Conservation (phyloP, 2,329 filamentous ascomycete species). For the Nothopassalora personata region DNA sequence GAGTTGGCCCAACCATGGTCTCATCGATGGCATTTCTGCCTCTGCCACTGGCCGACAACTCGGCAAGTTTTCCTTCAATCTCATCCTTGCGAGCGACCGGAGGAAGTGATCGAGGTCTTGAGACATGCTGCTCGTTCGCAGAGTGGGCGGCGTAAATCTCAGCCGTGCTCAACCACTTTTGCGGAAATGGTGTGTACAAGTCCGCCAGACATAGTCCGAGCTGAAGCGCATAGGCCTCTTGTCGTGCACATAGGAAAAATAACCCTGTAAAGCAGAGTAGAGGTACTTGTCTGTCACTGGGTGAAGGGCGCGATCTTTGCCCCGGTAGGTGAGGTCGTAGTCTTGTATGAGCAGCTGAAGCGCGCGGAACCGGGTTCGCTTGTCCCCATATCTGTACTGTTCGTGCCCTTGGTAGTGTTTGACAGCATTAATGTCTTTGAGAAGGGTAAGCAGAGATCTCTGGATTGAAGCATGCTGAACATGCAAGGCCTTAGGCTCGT, state of each 20-base stretch:
- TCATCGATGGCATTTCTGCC: too few relatives aligned
- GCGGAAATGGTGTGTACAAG: not conserved
- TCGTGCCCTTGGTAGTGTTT: not conserved
- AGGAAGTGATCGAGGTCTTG: not conserved
- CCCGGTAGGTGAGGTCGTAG: not conserved
- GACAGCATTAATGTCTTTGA: not conserved
- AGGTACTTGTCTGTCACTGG: not conserved
- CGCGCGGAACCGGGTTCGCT: not conserved
- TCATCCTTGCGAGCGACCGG: not conserved
- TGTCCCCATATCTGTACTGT: not conserved
- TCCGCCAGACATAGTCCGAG: not conserved
- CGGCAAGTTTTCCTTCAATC: not conserved
- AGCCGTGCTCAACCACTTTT: not conserved
- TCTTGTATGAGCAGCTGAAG: not conserved
- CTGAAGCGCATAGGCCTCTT: not conserved
- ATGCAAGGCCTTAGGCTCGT: not conserved
- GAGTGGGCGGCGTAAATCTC: not conserved
- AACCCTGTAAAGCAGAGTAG: not conserved
- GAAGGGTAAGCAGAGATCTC: not conserved
- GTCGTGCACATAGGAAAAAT: not conserved
- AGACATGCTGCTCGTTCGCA: not conserved
- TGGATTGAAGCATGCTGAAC: not conserved
- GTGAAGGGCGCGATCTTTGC: not conserved
- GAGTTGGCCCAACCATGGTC: too few relatives aligned
- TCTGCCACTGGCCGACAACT: too few relatives aligned